These are phyloP conservation scores for Andrographis paniculata DNA, from an alignment of 305 asterid species.

Conservation along the genomic window DNA sequence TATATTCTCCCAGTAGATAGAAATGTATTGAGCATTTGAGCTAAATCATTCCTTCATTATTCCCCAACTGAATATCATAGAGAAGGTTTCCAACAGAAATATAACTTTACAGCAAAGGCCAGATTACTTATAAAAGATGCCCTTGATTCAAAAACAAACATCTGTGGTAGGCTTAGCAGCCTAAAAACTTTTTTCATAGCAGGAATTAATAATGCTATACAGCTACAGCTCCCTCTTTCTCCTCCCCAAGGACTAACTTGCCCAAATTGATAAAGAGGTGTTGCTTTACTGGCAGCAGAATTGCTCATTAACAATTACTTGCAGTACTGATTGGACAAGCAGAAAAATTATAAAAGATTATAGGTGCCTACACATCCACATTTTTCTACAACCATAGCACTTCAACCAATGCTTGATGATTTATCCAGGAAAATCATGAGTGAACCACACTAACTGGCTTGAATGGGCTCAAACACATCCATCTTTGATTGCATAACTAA, in stretches of 20 bases:
- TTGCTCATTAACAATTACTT: neutral
- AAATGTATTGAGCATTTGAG: neutral
- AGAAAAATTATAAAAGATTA: neutral
- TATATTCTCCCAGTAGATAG: neutral
- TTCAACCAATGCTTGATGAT: neutral
- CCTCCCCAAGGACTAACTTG: too few species aligned
- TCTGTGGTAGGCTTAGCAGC: too few species aligned
- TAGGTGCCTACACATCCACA: neutral
- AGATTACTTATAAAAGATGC: too few species aligned
- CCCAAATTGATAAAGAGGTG: slow-evolving; percentile 3
- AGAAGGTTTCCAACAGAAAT: too few species aligned
- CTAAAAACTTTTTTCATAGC: too few species aligned
- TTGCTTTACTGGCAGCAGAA: neutral
- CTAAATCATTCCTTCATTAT: too few species aligned
- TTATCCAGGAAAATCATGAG: neutral
- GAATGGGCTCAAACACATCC: neutral
- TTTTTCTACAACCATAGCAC: too few species aligned
- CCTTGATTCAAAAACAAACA: too few species aligned
- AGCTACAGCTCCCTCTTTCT: too few species aligned
- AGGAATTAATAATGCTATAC: too few species aligned
- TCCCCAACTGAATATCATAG: too few species aligned
- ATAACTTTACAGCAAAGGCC: too few species aligned
- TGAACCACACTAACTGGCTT: neutral
- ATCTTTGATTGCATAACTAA: slow-evolving; percentile 3
- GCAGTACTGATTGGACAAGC: neutral